Conservation (phyloP, 78 protist genomes). For the Anaeramoeba flamelloides region DNA sequence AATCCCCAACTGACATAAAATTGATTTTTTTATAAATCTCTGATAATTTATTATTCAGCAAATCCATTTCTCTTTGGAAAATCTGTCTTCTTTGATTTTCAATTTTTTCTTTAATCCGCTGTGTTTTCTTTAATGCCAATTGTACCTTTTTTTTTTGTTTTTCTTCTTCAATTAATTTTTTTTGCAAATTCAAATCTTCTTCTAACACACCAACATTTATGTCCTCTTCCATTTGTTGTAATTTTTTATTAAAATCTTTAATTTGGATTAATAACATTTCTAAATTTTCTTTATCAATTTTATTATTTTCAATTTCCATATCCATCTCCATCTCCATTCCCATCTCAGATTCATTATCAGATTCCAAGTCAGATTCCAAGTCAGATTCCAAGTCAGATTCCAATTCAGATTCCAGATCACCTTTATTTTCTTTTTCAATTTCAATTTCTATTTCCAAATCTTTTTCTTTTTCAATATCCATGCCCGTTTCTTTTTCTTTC, state of each 20-base stretch:
- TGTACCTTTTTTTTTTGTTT: not conserved
- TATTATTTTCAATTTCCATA: not conserved
- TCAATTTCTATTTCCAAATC: too few relatives aligned
- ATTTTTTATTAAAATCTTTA: not conserved
- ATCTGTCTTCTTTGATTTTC: not conserved
- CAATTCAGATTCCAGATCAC: too few relatives aligned
- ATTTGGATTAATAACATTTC: not conserved
- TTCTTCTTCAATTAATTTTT: not conserved
- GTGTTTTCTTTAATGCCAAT: not conserved
- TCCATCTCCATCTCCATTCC: not conserved
- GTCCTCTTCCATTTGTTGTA: not conserved
- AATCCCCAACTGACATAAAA: not conserved
- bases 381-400: not conserved
- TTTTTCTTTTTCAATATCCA: not conserved
- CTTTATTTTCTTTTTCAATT: too few relatives aligned
- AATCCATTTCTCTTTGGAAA: not conserved
- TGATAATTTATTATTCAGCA: not conserved
- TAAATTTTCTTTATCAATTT: not conserved
- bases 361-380: not conserved
- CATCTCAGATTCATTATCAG: not conserved
- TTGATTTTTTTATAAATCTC: not conserved
- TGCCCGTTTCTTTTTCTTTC: not conserved
- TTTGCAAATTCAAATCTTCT: not conserved
- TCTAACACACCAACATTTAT: not conserved
- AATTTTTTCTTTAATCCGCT: not conserved